Percentiles rank a stretch among this genome's conserved stretches.
phyloP scores from a whole-genome alignment of 106 monocot genomes.

The Gastrodia elata region DNA sequence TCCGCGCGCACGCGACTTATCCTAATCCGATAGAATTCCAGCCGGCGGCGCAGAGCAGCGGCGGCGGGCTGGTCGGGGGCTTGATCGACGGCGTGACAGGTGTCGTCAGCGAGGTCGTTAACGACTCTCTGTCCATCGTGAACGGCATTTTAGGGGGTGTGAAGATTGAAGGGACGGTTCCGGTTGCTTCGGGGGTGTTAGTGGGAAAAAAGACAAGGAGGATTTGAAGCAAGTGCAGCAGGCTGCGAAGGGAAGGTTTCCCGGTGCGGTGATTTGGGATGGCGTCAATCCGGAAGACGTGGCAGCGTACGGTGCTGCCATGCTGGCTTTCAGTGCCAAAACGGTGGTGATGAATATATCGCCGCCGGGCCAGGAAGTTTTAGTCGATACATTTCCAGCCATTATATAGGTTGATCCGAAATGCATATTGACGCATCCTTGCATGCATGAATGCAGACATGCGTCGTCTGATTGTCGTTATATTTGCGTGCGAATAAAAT shows the following conservation, averaged over 20 bases:
- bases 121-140: neutral
- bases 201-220: neutral
- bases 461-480: no score
- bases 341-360: no score
- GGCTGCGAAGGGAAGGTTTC: neutral
- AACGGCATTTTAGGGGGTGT: no score
- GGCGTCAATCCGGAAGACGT: neutral
- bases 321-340: neutral
- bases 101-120: neutral
- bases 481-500: no score
- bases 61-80: neutral
- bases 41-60: neutral
- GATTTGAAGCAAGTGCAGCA: neutral
- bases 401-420: no score
- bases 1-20: neutral
- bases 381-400: no score
- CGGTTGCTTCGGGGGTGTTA: neutral
- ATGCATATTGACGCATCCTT: no score
- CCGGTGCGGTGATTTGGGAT: neutral
- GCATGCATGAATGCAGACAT: no score
- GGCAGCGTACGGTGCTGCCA: neutral
- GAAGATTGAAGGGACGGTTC: neutral
- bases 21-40: neutral
- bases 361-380: no score
- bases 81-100: neutral